Conservation (phyloP, 2,329 filamentous ascomycete species). For the Biscogniauxia sp. region DNA sequence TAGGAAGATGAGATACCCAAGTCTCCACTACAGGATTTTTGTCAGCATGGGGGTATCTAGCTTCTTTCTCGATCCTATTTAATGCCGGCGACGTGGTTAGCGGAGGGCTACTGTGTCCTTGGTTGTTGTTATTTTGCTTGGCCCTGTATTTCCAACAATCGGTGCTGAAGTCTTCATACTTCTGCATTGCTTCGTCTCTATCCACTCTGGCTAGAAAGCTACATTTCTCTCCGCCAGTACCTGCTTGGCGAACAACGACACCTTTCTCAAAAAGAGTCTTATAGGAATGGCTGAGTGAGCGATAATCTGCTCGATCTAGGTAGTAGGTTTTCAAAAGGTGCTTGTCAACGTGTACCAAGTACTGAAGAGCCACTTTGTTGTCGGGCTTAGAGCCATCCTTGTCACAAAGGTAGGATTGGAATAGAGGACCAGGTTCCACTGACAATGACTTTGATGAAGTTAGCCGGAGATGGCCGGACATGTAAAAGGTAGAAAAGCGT, state of each 20-base stretch:
- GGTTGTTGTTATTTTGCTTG: not conserved
- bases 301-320: conserved; percentile 19
- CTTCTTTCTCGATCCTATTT: not conserved
- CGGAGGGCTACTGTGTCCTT: not conserved
- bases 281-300: conserved; percentile 6
- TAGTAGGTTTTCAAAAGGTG: conserved; percentile 16
- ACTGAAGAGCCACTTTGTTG: conserved; percentile 17
- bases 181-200: not conserved
- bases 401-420: conserved; percentile 19
- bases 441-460: conserved; percentile 6
- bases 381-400: conserved; percentile 14
- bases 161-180: conserved; percentile 7
- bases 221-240: not conserved
- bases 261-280: conserved; percentile 14
- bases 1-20: not conserved
- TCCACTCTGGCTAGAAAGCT: not conserved
- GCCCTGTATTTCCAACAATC: conserved; percentile 4
- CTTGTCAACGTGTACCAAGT: conserved; percentile 12
- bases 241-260: conserved; percentile 4
- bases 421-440: not conserved
- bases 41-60: not conserved
- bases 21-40: not conserved
- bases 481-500: not conserved
- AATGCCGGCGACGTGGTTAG: not conserved
- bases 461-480: conserved; percentile 1